A percentile compares a stretch with the other conserved stretches of the same genome.
These are phyloP conservation scores for Tolypocladium album DNA, from an alignment of 2,329 filamentous ascomycete species.

Conservation along the genomic window DNA sequence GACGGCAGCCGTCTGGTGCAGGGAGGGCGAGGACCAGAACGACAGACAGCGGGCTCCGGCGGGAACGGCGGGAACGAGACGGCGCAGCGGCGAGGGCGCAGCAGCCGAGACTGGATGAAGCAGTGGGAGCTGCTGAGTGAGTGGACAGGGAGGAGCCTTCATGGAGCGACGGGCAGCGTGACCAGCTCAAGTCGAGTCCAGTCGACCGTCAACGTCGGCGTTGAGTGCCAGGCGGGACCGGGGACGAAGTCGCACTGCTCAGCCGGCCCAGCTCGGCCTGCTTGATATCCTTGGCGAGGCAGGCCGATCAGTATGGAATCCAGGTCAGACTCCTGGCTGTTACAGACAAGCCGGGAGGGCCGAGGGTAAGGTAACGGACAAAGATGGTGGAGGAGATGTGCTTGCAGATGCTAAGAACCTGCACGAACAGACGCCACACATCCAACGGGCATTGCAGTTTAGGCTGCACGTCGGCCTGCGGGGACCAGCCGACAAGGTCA, in stretches of 20 bases:
- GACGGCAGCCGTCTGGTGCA: neutral
- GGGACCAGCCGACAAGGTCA: neutral
- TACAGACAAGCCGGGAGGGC: neutral
- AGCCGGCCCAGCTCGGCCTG: neutral
- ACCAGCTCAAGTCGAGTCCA: neutral
- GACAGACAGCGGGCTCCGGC: neutral
- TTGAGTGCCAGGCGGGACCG: neutral
- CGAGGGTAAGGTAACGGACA: neutral
- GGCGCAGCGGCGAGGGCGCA: neutral
- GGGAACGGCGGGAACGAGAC: neutral
- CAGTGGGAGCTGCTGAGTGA: neutral
- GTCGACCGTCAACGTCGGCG: neutral
- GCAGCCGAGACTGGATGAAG: neutral
- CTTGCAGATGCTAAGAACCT: neutral
- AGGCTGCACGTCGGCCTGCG: neutral
- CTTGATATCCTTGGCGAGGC: neutral
- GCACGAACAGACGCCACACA: neutral
- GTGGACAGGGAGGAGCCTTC: neutral
- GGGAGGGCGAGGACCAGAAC: neutral
- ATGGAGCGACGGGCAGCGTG: neutral
- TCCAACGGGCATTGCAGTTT: neutral
- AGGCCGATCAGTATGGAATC: neutral
- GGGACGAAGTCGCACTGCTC: neutral
- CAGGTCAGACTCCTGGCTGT: neutral
- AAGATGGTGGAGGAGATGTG: neutral